Evolutionary conservation across 108 stramenopile species (phyloP).

Genomic region (Skeletonema menzelii): DNA sequence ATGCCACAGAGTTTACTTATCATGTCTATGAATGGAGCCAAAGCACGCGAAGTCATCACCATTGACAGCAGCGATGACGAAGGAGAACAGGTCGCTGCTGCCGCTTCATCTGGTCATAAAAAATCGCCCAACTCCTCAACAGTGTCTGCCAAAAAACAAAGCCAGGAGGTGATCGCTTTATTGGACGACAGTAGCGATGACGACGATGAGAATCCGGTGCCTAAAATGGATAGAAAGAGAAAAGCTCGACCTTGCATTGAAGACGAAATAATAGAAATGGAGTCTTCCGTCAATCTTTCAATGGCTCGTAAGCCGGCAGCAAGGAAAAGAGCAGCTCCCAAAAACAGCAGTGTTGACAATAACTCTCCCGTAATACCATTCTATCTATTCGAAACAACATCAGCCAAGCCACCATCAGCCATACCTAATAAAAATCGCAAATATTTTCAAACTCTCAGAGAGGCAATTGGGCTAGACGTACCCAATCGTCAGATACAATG

Average conservation of each 20-base stretch:
- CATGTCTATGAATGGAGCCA: no score
- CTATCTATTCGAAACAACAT: background rate
- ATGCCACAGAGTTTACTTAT: no score
- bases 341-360: background rate
- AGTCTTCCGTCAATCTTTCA: background rate
- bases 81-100: background rate
- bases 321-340: background rate
- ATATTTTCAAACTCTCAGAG: constrained; percentile 59
- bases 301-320: background rate
- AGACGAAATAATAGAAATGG: background rate
- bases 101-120: background rate
- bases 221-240: constrained; percentile 1
- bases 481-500: constrained; percentile 47
- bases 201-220: background rate
- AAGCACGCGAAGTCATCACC: background rate
- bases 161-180: background rate
- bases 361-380: background rate
- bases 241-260: background rate
- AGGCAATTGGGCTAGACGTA: constrained; percentile 57
- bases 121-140: background rate
- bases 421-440: background rate
- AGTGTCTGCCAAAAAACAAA: background rate
- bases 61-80: background rate
- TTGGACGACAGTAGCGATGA: background rate
- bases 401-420: background rate